Evolutionary conservation across 345 rosid genomes (phyloP).

Genomic region (Odontarrhena argentea): DNA sequence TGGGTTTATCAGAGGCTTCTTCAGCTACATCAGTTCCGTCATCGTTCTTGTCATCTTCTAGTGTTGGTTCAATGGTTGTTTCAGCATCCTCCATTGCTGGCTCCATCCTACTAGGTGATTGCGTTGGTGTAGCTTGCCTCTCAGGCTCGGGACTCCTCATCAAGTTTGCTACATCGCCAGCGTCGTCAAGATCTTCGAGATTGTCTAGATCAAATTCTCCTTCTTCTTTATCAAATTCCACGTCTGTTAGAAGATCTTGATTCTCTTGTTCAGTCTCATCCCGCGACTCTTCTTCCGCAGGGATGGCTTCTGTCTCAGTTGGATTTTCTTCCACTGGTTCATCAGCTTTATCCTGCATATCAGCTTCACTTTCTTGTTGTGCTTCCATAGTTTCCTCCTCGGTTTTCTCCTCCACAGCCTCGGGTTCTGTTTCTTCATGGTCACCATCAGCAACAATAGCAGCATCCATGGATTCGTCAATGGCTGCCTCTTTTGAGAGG

Average conservation of each 20-base stretch:
- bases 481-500: slow-evolving; percentile 39
- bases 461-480: slow-evolving; percentile 57
- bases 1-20: slow-evolving; percentile 64
- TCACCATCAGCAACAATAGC: slow-evolving; percentile 50
- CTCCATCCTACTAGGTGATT: slow-evolving; percentile 67
- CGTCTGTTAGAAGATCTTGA: slow-evolving; percentile 48
- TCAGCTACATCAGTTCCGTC: slow-evolving; percentile 58
- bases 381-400: slow-evolving; percentile 56
- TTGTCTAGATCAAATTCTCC: slow-evolving; percentile 73
- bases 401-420: slow-evolving; percentile 50
- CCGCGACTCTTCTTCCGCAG: slow-evolving; percentile 50
- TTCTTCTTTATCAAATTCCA: slow-evolving; percentile 81
- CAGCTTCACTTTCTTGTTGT: slow-evolving; percentile 50
- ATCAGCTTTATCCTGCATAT: slow-evolving; percentile 41
- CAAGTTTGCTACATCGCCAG: slow-evolving; percentile 44
- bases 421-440: slow-evolving; percentile 66
- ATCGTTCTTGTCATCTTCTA: slow-evolving; percentile 64
- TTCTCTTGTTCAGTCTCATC: slow-evolving; percentile 57
- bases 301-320: slow-evolving; percentile 44
- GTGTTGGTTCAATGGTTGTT: slow-evolving; percentile 46
- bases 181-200: slow-evolving; percentile 65
- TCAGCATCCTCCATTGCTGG: slow-evolving; percentile 51
- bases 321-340: slow-evolving; percentile 61
- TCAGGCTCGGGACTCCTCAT: slow-evolving; percentile 64
- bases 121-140: slow-evolving; percentile 49